Evolutionary conservation across 139 green algal species (phyloP).

Genomic region (Tetradesmus lagerheimii): DNA sequence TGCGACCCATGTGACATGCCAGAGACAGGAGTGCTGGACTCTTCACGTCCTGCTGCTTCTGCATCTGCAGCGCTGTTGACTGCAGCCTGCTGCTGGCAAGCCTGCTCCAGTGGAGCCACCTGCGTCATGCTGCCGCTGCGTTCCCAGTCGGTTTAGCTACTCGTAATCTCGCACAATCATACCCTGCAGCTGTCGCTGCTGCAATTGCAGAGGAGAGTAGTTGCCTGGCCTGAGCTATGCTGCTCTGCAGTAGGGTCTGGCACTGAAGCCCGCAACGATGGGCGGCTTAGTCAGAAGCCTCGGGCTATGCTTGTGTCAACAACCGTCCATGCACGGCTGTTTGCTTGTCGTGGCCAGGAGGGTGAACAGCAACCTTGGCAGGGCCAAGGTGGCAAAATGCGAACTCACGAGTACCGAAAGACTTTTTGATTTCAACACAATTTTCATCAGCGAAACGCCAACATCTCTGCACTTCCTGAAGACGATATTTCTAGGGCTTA

Average conservation of each 20-base stretch:
- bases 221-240: neutral
- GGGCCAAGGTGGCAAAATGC: neutral
- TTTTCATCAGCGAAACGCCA: neutral
- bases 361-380: neutral
- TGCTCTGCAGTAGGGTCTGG: neutral
- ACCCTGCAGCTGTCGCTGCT: neutral
- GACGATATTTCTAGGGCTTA: neutral
- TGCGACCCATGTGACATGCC: neutral
- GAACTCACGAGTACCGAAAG: neutral
- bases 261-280: neutral
- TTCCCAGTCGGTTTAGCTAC: neutral
- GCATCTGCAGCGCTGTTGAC: neutral
- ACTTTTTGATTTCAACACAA: too few relatives aligned
- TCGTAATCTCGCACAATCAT: neutral
- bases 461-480: neutral
- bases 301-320: neutral
- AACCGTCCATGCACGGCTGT: neutral
- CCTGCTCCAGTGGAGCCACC: neutral
- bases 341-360: neutral
- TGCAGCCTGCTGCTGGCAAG: neutral
- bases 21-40: neutral
- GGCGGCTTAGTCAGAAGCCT: neutral
- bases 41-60: neutral
- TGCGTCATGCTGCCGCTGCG: neutral
- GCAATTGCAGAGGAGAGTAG: neutral